A percentile compares a stretch with the other conserved stretches of the same genome.
phyloP scores from a whole-genome alignment of 2,329 filamentous ascomycete species.

The Coleophoma cylindrospora region DNA sequence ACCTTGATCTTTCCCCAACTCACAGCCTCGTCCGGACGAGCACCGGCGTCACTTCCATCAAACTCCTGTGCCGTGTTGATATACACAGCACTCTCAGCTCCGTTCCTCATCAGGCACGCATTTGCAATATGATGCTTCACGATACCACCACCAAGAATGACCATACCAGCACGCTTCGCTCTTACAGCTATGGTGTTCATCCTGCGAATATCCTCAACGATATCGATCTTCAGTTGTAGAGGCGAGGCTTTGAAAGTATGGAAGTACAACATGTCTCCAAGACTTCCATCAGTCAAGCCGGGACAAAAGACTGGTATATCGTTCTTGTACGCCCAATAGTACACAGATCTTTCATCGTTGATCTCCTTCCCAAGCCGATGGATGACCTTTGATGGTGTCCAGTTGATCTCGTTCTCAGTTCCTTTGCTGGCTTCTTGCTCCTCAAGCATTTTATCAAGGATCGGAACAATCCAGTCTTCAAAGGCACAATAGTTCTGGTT shows the following conservation, averaged over 20 bases:
- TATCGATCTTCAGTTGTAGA: conserved; percentile 75
- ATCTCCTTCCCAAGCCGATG: conserved; percentile 88
- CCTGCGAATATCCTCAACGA: conserved; percentile 86
- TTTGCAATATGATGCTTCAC: conserved; percentile 99
- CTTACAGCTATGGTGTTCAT: conserved; percentile 90
- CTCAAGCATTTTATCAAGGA: conserved; percentile 87
- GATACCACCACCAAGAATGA: conserved; percentile 90
- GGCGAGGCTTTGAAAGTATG: conserved; percentile 92
- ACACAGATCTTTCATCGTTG: conserved; percentile 84
- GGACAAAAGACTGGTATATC: conserved; percentile 96
- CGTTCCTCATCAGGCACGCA: conserved; percentile 95
- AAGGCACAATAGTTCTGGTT: conserved; percentile 98
- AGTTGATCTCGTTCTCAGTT: conserved; percentile 67
- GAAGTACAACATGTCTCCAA: conserved; percentile 98
- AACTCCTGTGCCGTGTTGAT: conserved; percentile 98
- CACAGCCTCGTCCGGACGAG: conserved; percentile 90
- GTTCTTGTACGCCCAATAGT: conserved; percentile 98
- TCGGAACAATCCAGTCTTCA: conserved; percentile 95
- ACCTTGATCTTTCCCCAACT: conserved; percentile 98
- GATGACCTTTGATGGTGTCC: conserved; percentile 94
- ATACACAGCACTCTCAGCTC: conserved; percentile 93
- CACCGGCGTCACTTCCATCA: conserved; percentile 93
- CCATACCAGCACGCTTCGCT: conserved; percentile 87
- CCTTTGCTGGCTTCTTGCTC: conserved; percentile 82
- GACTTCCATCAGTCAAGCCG: conserved; percentile 86